Percentiles rank a stretch among this genome's conserved stretches.
These are phyloP conservation scores for Paramecium biaurelia DNA, from an alignment of 73 alveolate species.

Conservation along the genomic window DNA sequence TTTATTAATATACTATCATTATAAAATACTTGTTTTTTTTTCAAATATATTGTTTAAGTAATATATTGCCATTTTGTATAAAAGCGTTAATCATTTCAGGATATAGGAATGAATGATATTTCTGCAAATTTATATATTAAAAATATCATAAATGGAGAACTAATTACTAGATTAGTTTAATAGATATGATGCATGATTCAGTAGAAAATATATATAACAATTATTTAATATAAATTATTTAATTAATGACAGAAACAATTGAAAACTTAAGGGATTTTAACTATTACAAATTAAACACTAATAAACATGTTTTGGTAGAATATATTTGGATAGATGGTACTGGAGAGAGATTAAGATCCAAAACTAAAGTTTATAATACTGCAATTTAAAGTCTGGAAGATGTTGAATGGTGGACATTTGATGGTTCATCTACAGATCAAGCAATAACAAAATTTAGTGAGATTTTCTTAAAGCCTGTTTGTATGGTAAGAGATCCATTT, in stretches of 20 bases:
- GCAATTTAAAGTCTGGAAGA: slow-evolving; percentile 59
- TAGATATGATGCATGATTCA: background rate
- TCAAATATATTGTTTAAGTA: no score
- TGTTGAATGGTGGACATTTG: slow-evolving; percentile 93
- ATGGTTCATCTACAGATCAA: slow-evolving; percentile 88
- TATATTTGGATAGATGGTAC: slow-evolving; percentile 89
- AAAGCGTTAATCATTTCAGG: no score
- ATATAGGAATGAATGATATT: no score
- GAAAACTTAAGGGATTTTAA: slow-evolving; percentile 52
- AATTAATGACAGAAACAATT: background rate
- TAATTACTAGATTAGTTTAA: no score
- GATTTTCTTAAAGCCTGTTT: slow-evolving; percentile 84
- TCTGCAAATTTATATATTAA: no score
- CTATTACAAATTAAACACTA: slow-evolving; percentile 24
- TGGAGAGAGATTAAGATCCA: slow-evolving; percentile 75
- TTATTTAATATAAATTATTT: background rate
- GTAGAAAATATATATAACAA: background rate
- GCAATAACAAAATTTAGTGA: slow-evolving; percentile 90
- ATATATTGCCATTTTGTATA: no score
- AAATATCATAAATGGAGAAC: no score
- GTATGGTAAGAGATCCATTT: slow-evolving; percentile 87
- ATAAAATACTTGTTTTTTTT: no score
- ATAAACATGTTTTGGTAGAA: slow-evolving; percentile 65
- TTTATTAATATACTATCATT: no score
- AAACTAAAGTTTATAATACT: slow-evolving; percentile 63